Percentiles rank a stretch among this genome's conserved stretches.
phyloP scores from a whole-genome alignment of 2,329 filamentous ascomycete species.

The Rutstroemia sp. region DNA sequence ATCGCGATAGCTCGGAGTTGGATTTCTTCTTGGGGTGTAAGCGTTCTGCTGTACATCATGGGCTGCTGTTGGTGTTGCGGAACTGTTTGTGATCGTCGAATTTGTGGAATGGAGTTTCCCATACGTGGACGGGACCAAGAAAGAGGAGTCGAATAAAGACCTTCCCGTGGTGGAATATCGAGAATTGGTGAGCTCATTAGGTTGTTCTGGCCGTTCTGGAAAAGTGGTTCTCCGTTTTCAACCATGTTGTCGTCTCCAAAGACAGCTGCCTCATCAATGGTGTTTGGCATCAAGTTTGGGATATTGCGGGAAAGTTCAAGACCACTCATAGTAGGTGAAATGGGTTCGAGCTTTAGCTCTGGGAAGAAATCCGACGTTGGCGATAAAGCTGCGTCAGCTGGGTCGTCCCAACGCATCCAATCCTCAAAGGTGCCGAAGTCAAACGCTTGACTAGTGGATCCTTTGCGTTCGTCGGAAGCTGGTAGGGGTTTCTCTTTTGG shows the following conservation, averaged over 20 bases:
- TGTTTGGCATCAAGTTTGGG: not conserved
- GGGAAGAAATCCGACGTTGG: slow-evolving; percentile 24
- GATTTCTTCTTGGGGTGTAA: slow-evolving; percentile 21
- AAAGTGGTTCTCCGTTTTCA: slow-evolving; percentile 20
- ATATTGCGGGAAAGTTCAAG: slow-evolving; percentile 20
- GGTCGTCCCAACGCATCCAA: slow-evolving; percentile 29
- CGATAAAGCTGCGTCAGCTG: slow-evolving; percentile 22
- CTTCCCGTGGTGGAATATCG: slow-evolving; percentile 12
- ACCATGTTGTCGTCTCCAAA: slow-evolving; percentile 22
- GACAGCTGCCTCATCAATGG: slow-evolving; percentile 17
- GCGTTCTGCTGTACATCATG: slow-evolving; percentile 6
- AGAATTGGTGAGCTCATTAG: slow-evolving; percentile 8
- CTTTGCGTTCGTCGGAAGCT: slow-evolving; percentile 12
- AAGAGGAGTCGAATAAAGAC: slow-evolving; percentile 24
- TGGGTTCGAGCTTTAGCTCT: slow-evolving; percentile 23
- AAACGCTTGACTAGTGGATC: slow-evolving; percentile 16
- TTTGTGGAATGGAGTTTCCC: not conserved
- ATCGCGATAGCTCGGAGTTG: slow-evolving; percentile 56
- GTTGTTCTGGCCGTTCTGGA: slow-evolving; percentile 16
- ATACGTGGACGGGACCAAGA: slow-evolving; percentile 21
- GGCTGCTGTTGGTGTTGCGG: slow-evolving; percentile 5
- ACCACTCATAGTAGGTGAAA: slow-evolving; percentile 20
- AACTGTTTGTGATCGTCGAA: slow-evolving; percentile 1
- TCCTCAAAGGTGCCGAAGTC: slow-evolving; percentile 26
- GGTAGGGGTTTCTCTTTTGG: slow-evolving; percentile 13